Conservation (phyloP, 768 basidiomycete genomes). For the Dioszegia aurantiaca region DNA sequence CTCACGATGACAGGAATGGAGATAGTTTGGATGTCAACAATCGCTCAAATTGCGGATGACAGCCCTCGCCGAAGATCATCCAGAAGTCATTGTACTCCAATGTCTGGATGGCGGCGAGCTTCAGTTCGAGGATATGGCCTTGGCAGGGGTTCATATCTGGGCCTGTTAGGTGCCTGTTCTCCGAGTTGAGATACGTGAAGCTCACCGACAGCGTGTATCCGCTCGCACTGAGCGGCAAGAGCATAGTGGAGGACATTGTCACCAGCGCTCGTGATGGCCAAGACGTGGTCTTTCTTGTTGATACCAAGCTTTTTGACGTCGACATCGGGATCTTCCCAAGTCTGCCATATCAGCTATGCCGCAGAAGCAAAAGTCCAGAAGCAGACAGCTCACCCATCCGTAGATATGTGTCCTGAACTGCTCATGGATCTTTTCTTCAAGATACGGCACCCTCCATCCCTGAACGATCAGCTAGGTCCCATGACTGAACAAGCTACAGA, state of each 20-base stretch:
- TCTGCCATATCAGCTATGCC: conserved; percentile 25
- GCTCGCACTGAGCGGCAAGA: conserved; percentile 62
- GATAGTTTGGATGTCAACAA: conserved; percentile 64
- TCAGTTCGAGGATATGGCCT: conserved; percentile 74
- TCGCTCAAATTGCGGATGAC: conserved; percentile 61
- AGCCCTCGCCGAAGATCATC: conserved; percentile 65
- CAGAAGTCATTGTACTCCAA: conserved; percentile 65
- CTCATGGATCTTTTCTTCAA: conserved; percentile 67
- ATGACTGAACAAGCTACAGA: background rate
- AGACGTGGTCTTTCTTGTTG: conserved; percentile 63
- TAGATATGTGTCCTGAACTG: conserved; percentile 56
- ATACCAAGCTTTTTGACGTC: conserved; percentile 67
- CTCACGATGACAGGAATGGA: conserved; percentile 64
- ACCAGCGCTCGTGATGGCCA: conserved; percentile 73
- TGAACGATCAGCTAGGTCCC: conserved; percentile 6
- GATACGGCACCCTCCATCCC: conserved; percentile 67
- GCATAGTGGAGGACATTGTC: conserved; percentile 80
- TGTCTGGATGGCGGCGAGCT: conserved; percentile 64
- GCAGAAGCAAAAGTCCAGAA: background rate
- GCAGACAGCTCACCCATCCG: conserved; percentile 39
- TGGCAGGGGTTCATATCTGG: conserved; percentile 56
- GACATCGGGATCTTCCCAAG: conserved; percentile 68
- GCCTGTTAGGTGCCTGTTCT: background rate
- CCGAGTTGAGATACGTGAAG: conserved; percentile 53
- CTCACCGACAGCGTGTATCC: conserved; percentile 70